These are phyloP conservation scores for Pelargonium hybrid DNA, from an alignment of 441 rosid species.

Conservation along the genomic window DNA sequence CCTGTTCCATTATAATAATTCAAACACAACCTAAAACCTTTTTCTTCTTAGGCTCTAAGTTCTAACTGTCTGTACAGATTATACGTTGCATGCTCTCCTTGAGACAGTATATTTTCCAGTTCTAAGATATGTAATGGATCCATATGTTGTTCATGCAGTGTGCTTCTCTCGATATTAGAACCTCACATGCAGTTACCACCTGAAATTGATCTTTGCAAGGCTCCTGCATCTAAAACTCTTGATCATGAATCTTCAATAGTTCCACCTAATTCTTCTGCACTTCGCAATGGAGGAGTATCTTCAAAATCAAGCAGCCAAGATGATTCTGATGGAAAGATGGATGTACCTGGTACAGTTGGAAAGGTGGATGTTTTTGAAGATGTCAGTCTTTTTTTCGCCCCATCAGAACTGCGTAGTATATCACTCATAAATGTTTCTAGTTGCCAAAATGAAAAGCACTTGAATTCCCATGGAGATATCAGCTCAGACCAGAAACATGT, in stretches of 20 bases:
- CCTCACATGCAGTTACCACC: conserved; percentile 70
- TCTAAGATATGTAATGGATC: conserved; percentile 18
- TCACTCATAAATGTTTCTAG: conserved; percentile 35
- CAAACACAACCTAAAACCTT: too few relatives aligned
- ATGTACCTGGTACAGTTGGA: conserved; percentile 32
- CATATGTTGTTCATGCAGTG: conserved; percentile 40
- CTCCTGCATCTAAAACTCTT: conserved; percentile 29
- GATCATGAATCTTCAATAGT: conserved; percentile 33
- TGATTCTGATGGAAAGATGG: conserved; percentile 45
- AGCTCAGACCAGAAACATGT: conserved; percentile 31
- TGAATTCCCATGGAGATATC: conserved; percentile 28
- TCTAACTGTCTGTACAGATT: background rate
- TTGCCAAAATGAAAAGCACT: conserved; percentile 24
- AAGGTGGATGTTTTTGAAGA: conserved; percentile 55
- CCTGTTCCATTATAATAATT: too few relatives aligned
- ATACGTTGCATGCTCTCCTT: background rate
- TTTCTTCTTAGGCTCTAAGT: background rate
- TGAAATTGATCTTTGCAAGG: conserved; percentile 64
- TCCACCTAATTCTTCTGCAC: conserved; percentile 22
- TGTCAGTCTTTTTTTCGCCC: conserved; percentile 50
- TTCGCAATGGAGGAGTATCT: conserved; percentile 23
- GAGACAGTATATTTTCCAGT: background rate
- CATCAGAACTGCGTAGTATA: conserved; percentile 46
- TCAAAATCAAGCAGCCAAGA: conserved; percentile 34
- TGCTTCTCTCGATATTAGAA: conserved; percentile 72